phyloP scores from a whole-genome alignment of 805 yeast species.

The Naumovozyma baii region DNA sequence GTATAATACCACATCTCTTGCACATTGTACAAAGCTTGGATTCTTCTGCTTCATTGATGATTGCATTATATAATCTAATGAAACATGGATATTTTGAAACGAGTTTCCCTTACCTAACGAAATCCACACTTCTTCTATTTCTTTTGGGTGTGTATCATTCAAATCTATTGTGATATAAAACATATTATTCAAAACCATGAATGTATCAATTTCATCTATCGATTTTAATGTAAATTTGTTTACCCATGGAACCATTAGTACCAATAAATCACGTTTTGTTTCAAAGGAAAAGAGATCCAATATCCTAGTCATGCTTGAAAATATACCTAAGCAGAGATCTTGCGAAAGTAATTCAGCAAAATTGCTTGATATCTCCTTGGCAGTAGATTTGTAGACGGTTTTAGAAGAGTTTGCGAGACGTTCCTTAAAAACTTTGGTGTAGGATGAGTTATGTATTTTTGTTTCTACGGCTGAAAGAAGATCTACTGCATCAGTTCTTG shows the following conservation, averaged over 20 bases:
- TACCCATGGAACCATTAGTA: slow-evolving; percentile 87
- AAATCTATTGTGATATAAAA: slow-evolving; percentile 78
- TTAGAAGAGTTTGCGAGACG: slow-evolving; percentile 65
- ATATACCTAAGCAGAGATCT: slow-evolving; percentile 52
- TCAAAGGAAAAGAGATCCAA: slow-evolving; percentile 48
- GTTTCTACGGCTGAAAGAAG: slow-evolving; percentile 60
- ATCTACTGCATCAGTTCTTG: slow-evolving; percentile 63
- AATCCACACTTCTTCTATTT: slow-evolving; percentile 91
- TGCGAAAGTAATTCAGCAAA: slow-evolving; percentile 53
- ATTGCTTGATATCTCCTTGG: slow-evolving; percentile 66
- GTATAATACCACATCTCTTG: slow-evolving; percentile 75
- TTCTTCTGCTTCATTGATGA: slow-evolving; percentile 63
- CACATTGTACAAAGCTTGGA: slow-evolving; percentile 63
- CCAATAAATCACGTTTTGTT: slow-evolving; percentile 66
- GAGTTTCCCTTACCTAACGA: slow-evolving; percentile 75
- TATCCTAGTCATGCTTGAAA: slow-evolving; percentile 61
- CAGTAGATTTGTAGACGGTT: slow-evolving; percentile 78
- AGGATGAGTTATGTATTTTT: slow-evolving; percentile 43
- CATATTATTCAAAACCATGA: slow-evolving; percentile 71
- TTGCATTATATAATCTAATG: slow-evolving; percentile 58
- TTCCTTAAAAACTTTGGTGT: slow-evolving; percentile 52
- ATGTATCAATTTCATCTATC: slow-evolving; percentile 36
- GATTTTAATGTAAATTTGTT: slow-evolving; percentile 61
- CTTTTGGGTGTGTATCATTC: slow-evolving; percentile 66
- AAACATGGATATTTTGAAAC: slow-evolving; percentile 58